phyloP scores from a whole-genome alignment of 228 moss, liverwort and hornwort species.

The Sphagnum fallax region DNA sequence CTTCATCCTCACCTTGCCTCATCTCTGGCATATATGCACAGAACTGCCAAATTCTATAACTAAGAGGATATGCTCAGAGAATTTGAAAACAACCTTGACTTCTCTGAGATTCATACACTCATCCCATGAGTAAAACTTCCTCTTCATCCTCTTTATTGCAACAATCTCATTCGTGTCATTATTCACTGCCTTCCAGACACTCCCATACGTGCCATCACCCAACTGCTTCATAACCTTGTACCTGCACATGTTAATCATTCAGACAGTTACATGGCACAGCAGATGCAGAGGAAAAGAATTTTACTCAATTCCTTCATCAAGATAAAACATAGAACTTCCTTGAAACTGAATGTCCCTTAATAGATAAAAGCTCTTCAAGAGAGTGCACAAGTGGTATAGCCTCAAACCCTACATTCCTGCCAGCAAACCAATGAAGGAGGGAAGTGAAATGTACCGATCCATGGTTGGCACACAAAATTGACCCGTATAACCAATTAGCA shows the following conservation, averaged over 20 bases:
- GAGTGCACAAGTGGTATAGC: background rate
- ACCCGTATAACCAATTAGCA: constrained; percentile 43
- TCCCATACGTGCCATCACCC: constrained; percentile 79
- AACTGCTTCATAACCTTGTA: constrained; percentile 64
- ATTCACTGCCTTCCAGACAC: constrained; percentile 79
- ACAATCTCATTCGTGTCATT: constrained; percentile 60
- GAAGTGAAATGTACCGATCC: constrained; percentile 26
- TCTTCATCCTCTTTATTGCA: constrained; percentile 87
- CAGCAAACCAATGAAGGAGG: background rate
- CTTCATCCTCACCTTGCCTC: too few relatives aligned
- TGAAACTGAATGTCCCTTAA: background rate
- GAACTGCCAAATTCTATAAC: too few relatives aligned
- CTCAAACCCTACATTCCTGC: too few relatives aligned
- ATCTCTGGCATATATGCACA: too few relatives aligned
- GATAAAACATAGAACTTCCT: background rate
- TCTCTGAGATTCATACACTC: constrained; percentile 81
- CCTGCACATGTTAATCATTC: constrained; percentile 13
- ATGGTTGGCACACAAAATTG: constrained; percentile 22
- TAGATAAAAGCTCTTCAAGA: too few relatives aligned
- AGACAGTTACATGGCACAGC: background rate
- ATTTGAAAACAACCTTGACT: constrained; percentile 53
- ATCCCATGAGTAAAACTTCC: constrained; percentile 71
- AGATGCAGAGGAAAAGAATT: background rate
- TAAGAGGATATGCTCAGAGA: too few relatives aligned
- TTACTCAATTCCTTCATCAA: background rate